phyloP scores from a whole-genome alignment of 495 filamentous ascomycete species.

The Hyaloscypha finlandica region DNA sequence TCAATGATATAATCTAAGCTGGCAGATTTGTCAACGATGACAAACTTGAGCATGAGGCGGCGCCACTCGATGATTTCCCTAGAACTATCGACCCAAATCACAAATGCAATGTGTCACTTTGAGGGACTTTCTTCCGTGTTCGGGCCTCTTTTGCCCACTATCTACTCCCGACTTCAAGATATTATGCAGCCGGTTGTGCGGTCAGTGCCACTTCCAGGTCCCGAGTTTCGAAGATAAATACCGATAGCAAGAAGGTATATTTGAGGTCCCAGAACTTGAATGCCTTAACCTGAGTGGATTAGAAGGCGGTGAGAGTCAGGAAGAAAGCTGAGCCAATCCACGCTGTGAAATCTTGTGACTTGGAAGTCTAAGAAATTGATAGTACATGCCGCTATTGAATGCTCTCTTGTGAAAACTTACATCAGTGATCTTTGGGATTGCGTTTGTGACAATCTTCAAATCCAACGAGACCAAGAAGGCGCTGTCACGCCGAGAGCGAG shows the following conservation, averaged over 20 bases:
- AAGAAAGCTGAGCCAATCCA: constrained; percentile 61
- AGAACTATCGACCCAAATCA: too few species aligned
- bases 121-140: too few species aligned
- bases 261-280: constrained; percentile 46
- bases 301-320: constrained; percentile 46
- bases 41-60: too few species aligned
- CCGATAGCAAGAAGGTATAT: constrained; percentile 64
- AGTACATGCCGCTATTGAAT: not conserved
- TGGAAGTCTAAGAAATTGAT: not conserved
- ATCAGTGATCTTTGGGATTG: not conserved
- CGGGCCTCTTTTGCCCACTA: too few species aligned
- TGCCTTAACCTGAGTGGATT: constrained; percentile 47
- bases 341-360: constrained; percentile 34
- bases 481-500: not conserved
- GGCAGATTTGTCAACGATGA: too few species aligned
- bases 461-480: not conserved
- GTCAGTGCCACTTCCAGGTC: too few species aligned
- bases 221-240: constrained; percentile 81
- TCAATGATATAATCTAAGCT: too few species aligned
- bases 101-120: too few species aligned
- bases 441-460: not conserved
- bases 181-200: too few species aligned
- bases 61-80: too few species aligned
- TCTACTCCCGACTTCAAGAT: too few species aligned
- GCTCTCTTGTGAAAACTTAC: not conserved